phyloP scores from a whole-genome alignment of 257 asterid genomes.

The Capsicum rhomboideum region DNA sequence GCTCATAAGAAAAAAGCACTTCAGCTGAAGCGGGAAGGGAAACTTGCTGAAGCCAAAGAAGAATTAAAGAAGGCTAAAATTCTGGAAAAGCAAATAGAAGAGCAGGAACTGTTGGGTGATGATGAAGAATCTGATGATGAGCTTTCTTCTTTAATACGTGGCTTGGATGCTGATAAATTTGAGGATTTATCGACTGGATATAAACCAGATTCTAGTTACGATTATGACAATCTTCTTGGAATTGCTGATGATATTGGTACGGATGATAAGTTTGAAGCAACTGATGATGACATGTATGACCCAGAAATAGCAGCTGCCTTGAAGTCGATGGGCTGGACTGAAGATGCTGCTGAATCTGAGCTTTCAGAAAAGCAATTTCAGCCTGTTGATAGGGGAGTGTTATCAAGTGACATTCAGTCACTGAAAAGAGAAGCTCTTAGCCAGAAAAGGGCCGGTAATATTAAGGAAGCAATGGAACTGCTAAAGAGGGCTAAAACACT shows the following conservation, averaged over 20 bases:
- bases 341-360: constrained; percentile 31
- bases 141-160: constrained; percentile 51
- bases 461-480: constrained; percentile 55
- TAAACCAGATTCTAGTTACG: constrained; percentile 33
- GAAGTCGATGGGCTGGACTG: constrained; percentile 85
- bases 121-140: constrained; percentile 89
- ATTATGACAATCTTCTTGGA: constrained; percentile 38
- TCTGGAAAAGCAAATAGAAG: constrained; percentile 88
- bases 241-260: constrained; percentile 40
- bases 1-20: constrained; percentile 88
- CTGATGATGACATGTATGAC: constrained; percentile 72
- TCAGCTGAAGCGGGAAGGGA: constrained; percentile 81
- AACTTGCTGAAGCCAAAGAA: constrained; percentile 83
- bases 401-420: constrained; percentile 48
- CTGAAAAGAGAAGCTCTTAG: constrained; percentile 59
- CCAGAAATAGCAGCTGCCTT: constrained; percentile 83
- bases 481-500: constrained; percentile 64
- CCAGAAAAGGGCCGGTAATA: constrained; percentile 69
- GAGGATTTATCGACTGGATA: constrained; percentile 30
- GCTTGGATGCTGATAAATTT: constrained; percentile 47
- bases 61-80: constrained; percentile 87
- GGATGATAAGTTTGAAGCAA: constrained; percentile 61
- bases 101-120: constrained; percentile 78
- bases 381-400: constrained; percentile 27
- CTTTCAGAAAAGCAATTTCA: constrained; percentile 15